Evolutionary conservation across 1,139 yeast species (phyloP), one percentile per base, ranked within the genome.

Genomic region (Pneumocystis sp.): DNA sequence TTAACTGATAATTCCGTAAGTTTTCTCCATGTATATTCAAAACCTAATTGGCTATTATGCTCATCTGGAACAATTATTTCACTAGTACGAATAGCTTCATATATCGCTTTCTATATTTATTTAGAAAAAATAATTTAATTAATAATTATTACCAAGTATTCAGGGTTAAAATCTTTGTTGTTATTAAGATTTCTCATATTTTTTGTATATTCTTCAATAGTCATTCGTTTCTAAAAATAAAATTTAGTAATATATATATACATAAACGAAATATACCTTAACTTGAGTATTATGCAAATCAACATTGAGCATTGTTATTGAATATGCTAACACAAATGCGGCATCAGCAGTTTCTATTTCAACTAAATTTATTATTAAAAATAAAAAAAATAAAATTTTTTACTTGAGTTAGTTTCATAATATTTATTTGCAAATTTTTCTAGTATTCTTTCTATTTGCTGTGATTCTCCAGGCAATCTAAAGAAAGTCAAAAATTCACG

Each of bases 31-130:
- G 87, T 85, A 72, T 88, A 93, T 73, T 91, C 97, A 76, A 91
- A 93, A 85, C 96, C 87, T 72, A 87, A 90, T 42, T 85, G 86
- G 21, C 79, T 80, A 59, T 89, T 90, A 72, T 91, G 97, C 73
- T 95, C 99, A 71, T 93, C 98, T 0, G 98, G 97, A 91, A 95
- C 89, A 65, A 95, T 89, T 69, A 93, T 93, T 75, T 95, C 99
- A 64, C 88, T 83, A 65, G 86, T 89, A 69, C 83, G 82, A 67
- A 95, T 91, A 0, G 96, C 87, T 57, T 81, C 78, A 74, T 87
- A 95, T 57, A 93, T 89, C 70, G 83, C 87, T 66, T 86, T 84
- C 57, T 50, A 50, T 50, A 50, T 50, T 50, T 50, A 45, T 50
- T 50, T 21, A 50, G 21, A 25, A 50, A 50, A 25, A 12, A 25